A percentile compares a stretch with the other conserved stretches of the same genome.
Conservation (phyloP, 2,329 filamentous ascomycete genomes). For the Colletotrichum limetticola region DNA sequence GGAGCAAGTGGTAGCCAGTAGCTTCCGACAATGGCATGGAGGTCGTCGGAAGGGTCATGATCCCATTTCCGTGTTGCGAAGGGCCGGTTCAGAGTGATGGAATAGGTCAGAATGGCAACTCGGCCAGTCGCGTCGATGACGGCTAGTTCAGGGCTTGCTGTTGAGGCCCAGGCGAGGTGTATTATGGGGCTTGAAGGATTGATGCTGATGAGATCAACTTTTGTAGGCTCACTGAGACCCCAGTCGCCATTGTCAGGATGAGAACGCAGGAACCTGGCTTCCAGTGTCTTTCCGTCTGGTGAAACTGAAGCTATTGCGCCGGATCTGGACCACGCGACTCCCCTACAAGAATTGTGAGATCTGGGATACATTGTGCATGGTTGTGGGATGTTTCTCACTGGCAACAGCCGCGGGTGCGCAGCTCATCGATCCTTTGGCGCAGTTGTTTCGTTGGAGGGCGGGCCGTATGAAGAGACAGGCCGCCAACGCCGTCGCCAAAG, state of each 20-base stretch:
- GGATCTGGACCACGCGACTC: slow-evolving; percentile 87
- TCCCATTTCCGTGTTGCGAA: slow-evolving; percentile 70
- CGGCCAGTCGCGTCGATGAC: slow-evolving; percentile 84
- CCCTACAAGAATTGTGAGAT: slow-evolving; percentile 59
- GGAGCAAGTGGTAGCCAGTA: slow-evolving; percentile 81
- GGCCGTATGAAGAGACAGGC: slow-evolving; percentile 63
- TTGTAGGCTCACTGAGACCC: slow-evolving; percentile 79
- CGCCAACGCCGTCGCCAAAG: slow-evolving; percentile 77
- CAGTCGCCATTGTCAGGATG: slow-evolving; percentile 77
- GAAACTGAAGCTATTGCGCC: slow-evolving; percentile 88
- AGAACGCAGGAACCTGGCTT: slow-evolving; percentile 78
- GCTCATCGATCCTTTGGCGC: slow-evolving; percentile 78
- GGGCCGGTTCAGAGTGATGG: slow-evolving; percentile 79
- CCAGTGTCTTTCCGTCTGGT: slow-evolving; percentile 75
- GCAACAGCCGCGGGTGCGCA: slow-evolving; percentile 80
- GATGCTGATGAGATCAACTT: slow-evolving; percentile 69
- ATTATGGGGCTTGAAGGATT: slow-evolving; percentile 75
- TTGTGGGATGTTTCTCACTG: slow-evolving; percentile 69
- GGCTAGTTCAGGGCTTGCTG: slow-evolving; percentile 81
- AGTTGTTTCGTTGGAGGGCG: slow-evolving; percentile 72
- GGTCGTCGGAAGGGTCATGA: slow-evolving; percentile 77
- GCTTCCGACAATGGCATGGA: slow-evolving; percentile 82
- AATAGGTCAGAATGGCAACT: slow-evolving; percentile 78
- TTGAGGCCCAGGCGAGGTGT: slow-evolving; percentile 84
- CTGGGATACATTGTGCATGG: neutral